Conservation (phyloP, 192 early-diverging fungal species). For the Entrophospora sp. region DNA sequence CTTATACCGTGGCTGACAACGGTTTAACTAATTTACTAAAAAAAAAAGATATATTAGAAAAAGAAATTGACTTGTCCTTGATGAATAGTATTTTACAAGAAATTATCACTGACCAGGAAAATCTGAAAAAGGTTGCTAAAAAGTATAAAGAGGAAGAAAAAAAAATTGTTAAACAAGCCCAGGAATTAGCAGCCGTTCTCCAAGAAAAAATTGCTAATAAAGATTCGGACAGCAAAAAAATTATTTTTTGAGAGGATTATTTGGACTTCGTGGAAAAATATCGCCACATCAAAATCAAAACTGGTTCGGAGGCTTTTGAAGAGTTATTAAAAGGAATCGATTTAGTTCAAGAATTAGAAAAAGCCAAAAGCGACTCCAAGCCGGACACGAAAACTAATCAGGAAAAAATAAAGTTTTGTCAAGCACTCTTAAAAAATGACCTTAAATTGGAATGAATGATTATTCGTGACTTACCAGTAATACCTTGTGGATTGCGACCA, state of each 20-base stretch:
- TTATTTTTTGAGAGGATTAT: conserved; percentile 11
- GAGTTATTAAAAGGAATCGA: conserved; percentile 1
- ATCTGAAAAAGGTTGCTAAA: neutral
- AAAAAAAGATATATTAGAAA: conserved; percentile 4
- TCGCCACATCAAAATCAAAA: neutral
- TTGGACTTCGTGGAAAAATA: neutral
- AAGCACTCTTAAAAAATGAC: neutral
- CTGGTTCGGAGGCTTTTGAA: neutral
- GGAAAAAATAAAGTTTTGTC: conserved; percentile 7
- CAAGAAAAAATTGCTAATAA: neutral
- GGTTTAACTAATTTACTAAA: conserved; percentile 9
- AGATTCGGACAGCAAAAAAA: neutral
- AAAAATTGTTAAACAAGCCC: neutral
- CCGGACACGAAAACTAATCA: neutral
- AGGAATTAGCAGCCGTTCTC: neutral
- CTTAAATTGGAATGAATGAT: conserved; percentile 6
- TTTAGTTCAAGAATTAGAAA: neutral
- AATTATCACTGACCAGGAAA: neutral
- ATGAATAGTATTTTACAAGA: conserved; percentile 4
- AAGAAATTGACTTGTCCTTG: neutral
- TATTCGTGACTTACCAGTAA: neutral
- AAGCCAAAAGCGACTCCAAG: neutral
- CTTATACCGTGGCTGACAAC: neutral
- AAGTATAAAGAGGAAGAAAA: neutral
- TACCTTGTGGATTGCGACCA: conserved; percentile 7